Percentiles rank a stretch among this genome's conserved stretches.
Evolutionary conservation across 768 basidiomycete species (phyloP).

Genomic region (Russula sp.): DNA sequence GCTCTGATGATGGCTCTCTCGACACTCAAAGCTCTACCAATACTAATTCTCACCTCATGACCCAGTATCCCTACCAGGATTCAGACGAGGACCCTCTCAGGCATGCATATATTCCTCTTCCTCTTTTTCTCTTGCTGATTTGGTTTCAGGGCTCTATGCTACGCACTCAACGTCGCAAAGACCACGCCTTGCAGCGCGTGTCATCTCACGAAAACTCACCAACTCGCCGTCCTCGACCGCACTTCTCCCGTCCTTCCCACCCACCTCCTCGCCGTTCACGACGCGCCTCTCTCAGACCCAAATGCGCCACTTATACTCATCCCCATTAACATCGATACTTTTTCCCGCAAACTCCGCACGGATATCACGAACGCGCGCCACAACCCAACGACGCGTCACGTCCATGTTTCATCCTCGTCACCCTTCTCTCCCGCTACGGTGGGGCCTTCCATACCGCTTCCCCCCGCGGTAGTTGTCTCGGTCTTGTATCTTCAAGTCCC

Average conservation of each 20-base stretch:
- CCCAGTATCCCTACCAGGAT: slow-evolving; percentile 24
- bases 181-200: slow-evolving; percentile 14
- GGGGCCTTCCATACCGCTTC: not conserved
- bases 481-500: slow-evolving; percentile 24
- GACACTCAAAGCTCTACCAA: not conserved
- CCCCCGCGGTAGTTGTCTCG: slow-evolving; percentile 9
- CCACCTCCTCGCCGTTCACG: slow-evolving; percentile 24
- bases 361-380: slow-evolving; percentile 7
- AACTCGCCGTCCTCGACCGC: slow-evolving; percentile 22
- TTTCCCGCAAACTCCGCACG: slow-evolving; percentile 16
- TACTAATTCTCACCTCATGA: slow-evolving; percentile 15
- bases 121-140: not conserved
- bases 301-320: slow-evolving; percentile 13
- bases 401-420: not conserved
- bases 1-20: slow-evolving; percentile 11
- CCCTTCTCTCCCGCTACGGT: not conserved
- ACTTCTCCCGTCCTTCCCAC: slow-evolving; percentile 15
- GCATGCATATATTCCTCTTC: not conserved
- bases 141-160: slow-evolving; percentile 14
- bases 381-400: not conserved
- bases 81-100: slow-evolving; percentile 27
- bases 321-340: slow-evolving; percentile 16
- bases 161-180: slow-evolving; percentile 17
- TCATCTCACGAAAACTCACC: slow-evolving; percentile 22
- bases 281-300: slow-evolving; percentile 14